Percentiles rank a stretch among this genome's conserved stretches.
Conservation (phyloP, 2,329 filamentous ascomycete species). For the Exophiala lecanii-corni region DNA sequence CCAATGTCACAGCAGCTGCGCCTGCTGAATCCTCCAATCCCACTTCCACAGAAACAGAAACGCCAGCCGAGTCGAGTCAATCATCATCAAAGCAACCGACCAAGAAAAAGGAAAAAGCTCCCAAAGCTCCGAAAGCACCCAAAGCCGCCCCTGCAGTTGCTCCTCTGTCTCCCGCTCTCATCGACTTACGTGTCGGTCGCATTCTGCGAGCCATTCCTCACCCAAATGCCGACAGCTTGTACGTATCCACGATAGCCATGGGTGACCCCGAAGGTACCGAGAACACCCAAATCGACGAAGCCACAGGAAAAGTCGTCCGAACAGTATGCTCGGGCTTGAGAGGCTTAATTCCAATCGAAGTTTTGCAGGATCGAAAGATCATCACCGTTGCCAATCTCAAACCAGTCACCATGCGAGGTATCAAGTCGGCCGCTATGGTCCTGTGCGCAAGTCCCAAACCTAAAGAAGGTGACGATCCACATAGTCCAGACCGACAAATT, state of each 20-base stretch:
- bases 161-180: constrained; percentile 75
- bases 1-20: constrained; percentile 21
- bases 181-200: constrained; percentile 94
- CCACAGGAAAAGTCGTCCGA: constrained; percentile 84
- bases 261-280: constrained; percentile 81
- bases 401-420: constrained; percentile 96
- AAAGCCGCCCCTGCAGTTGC: constrained; percentile 64
- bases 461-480: constrained; percentile 76
- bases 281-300: constrained; percentile 72
- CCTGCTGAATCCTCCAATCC: constrained; percentile 12
- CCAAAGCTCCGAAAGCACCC: constrained; percentile 84
- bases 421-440: constrained; percentile 81
- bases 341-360: constrained; percentile 82
- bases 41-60: not conserved
- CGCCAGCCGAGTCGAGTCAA: constrained; percentile 32
- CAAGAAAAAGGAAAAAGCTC: constrained; percentile 71
- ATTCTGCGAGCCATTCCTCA: constrained; percentile 95
- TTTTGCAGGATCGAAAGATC: constrained; percentile 96
- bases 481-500: constrained; percentile 69
- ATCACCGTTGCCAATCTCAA: constrained; percentile 97
- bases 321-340: constrained; percentile 97
- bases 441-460: constrained; percentile 76
- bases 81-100: constrained; percentile 47
- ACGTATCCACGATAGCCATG: constrained; percentile 90
- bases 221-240: constrained; percentile 93